Percentiles rank a stretch among this genome's conserved stretches.
Conservation (phyloP, 2,329 filamentous ascomycete species). For the Pyrenochaeta sp. region DNA sequence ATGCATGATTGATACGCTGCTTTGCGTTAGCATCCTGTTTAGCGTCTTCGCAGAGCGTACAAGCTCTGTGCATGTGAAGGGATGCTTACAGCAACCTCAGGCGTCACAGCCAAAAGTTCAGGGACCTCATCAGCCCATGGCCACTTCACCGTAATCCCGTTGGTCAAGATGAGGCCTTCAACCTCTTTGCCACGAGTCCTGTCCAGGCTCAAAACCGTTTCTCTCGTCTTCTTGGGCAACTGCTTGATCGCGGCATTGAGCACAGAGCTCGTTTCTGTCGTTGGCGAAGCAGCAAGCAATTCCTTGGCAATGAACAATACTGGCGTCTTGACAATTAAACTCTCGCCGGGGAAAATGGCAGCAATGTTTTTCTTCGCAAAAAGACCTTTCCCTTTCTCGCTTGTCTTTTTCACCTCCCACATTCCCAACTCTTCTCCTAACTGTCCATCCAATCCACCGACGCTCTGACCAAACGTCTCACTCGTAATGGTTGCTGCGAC, state of each 20-base stretch:
- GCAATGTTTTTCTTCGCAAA: slow-evolving; percentile 30
- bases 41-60: not conserved
- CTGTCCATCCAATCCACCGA: slow-evolving; percentile 16
- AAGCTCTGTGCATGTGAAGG: not conserved
- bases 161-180: slow-evolving; percentile 35
- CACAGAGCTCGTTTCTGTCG: slow-evolving; percentile 16
- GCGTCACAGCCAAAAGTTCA: slow-evolving; percentile 31
- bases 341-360: slow-evolving; percentile 31
- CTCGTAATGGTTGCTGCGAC: slow-evolving; percentile 27
- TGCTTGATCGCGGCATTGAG: slow-evolving; percentile 31
- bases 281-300: slow-evolving; percentile 15
- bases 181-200: slow-evolving; percentile 20
- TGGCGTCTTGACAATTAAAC: slow-evolving; percentile 34
- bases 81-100: slow-evolving; percentile 39
- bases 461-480: slow-evolving; percentile 21
- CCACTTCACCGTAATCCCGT: slow-evolving; percentile 31
- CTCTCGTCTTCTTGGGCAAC: slow-evolving; percentile 27
- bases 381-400: slow-evolving; percentile 34
- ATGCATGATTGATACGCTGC: slow-evolving; percentile 47
- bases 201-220: slow-evolving; percentile 22
- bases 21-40: slow-evolving; percentile 4
- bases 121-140: slow-evolving; percentile 30
- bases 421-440: slow-evolving; percentile 23
- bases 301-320: slow-evolving; percentile 30
- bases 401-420: slow-evolving; percentile 31